Evolutionary conservation across 2,329 filamentous ascomycete species (phyloP), one percentile per base, ranked within the genome.

Genomic region (Fusarium pseudoanthophilum): DNA sequence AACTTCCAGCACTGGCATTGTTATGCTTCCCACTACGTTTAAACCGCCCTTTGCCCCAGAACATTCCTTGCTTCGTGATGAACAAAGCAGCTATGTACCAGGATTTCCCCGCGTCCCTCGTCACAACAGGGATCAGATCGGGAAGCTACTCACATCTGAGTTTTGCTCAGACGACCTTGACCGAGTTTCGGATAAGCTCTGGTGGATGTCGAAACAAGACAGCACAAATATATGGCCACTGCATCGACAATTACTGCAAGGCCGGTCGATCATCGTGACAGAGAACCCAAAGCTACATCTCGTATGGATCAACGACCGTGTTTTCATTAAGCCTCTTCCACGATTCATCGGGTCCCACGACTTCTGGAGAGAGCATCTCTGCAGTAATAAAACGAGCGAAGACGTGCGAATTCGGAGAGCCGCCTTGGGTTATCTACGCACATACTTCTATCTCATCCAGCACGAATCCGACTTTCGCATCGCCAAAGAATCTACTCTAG

Each of bases 161-260:
- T 20, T 64, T 7, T 64, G 60, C 8, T 60, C 60, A 21, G 30
- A 51, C 9, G 55, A 60, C 30, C 11, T 64, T 5, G 60, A 64
- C 21, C 28, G 7, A 4, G 18, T 64, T 18, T 59, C 60, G 2
- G 55, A 40, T 18, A 64, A 42, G 30, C 43, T 64, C 13, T 64
- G 60, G 60, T 60, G 60, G 60, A 60, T 64, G 60, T 64, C 60
- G 7, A 64, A 48, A 6, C 55, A 60, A 21, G 34, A 59, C 26
- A 64, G 60, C 37, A 43, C 18, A 10, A 64, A 21, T 11, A 64
- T 64, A 49, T 64, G 53, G 15, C 53, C 55, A 11, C 15, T 64
- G 0, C 60, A 64, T 14, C 21, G 60, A 20, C 60, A 60, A 6
- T 9, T 36, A 21, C 36, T 64, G 2, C 58, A 60, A 14, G 43